A percentile compares a stretch with the other conserved stretches of the same genome.
Conservation (phyloP, 2,329 filamentous ascomycete species). For the Penicillium sp. region DNA sequence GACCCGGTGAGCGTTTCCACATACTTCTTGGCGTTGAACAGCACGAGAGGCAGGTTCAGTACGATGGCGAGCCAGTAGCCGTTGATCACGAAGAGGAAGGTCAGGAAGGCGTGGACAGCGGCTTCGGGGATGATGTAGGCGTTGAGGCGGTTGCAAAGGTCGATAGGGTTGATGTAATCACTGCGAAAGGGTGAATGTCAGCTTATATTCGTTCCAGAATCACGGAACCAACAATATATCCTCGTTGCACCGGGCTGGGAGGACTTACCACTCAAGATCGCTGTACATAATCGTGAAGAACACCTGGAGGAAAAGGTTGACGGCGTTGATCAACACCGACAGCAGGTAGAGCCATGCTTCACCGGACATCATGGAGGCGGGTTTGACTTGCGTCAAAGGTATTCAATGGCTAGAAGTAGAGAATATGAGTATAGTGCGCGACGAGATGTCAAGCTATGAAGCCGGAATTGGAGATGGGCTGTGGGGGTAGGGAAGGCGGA, state of each 20-base stretch:
- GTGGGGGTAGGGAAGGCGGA: constrained; percentile 24
- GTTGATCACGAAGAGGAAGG: constrained; percentile 94
- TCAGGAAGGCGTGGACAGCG: constrained; percentile 93
- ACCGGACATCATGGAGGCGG: constrained; percentile 74
- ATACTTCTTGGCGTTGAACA: constrained; percentile 97
- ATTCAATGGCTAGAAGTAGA: constrained; percentile 8
- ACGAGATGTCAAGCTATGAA: constrained; percentile 10
- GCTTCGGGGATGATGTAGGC: constrained; percentile 99
- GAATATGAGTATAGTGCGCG: constrained; percentile 7
- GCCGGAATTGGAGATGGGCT: constrained; percentile 29
- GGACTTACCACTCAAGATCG: constrained; percentile 94
- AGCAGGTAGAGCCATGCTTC: constrained; percentile 98
- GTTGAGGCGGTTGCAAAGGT: constrained; percentile 99
- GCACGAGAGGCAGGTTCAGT: constrained; percentile 87
- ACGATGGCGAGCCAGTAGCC: constrained; percentile 96
- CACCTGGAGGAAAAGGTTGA: constrained; percentile 99
- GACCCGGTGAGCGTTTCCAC: constrained; percentile 39
- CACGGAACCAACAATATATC: background rate
- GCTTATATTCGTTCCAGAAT: constrained; percentile 11
- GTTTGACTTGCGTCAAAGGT: constrained; percentile 7
- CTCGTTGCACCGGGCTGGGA: background rate
- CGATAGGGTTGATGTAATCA: constrained; percentile 99
- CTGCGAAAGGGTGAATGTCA: constrained; percentile 51
- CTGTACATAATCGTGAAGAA: constrained; percentile 99
- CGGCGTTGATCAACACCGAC: constrained; percentile 97